These are phyloP conservation scores for Globisporangium heterothallicum DNA, from an alignment of 352 stramenopile genomes.

Conservation along the genomic window DNA sequence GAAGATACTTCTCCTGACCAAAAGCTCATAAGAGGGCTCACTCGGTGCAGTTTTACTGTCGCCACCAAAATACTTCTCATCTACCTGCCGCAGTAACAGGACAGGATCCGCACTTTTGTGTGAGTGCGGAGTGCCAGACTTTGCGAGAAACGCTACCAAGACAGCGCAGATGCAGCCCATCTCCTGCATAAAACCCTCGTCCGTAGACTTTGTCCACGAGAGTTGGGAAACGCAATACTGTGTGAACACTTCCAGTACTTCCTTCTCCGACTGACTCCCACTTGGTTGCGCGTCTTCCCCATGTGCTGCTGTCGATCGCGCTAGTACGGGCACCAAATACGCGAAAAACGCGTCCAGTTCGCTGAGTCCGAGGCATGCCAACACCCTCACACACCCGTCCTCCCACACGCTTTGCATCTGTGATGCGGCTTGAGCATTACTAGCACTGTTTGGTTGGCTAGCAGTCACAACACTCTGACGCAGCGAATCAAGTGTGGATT, in stretches of 20 bases:
- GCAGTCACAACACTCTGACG: not conserved
- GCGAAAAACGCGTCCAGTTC: slow-evolving; percentile 10
- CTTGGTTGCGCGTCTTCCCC: not conserved
- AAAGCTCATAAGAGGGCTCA: not conserved
- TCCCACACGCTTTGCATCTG: slow-evolving; percentile 6
- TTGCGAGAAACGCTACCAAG: slow-evolving; percentile 3
- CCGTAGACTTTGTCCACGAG: not conserved
- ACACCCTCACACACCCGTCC: slow-evolving; percentile 4
- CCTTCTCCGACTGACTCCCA: not conserved
- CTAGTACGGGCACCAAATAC: slow-evolving; percentile 5
- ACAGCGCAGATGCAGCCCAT: slow-evolving; percentile 8
- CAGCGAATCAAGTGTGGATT: not conserved
- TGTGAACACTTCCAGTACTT: not conserved
- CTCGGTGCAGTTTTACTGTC: not conserved
- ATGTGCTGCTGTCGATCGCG: not conserved
- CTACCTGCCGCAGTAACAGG: slow-evolving; percentile 7
- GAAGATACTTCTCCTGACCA: slow-evolving; percentile 7
- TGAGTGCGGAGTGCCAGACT: not conserved
- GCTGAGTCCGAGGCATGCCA: slow-evolving; percentile 3
- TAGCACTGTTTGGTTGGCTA: not conserved
- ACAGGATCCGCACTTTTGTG: not conserved
- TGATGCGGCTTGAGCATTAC: not conserved
- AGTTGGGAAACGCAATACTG: slow-evolving; percentile 4
- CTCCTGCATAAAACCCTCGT: slow-evolving; percentile 2
- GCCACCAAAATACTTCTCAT: not conserved